Evolutionary conservation across 208 protist species (phyloP).

Genomic region (Angomonas deanei): DNA sequence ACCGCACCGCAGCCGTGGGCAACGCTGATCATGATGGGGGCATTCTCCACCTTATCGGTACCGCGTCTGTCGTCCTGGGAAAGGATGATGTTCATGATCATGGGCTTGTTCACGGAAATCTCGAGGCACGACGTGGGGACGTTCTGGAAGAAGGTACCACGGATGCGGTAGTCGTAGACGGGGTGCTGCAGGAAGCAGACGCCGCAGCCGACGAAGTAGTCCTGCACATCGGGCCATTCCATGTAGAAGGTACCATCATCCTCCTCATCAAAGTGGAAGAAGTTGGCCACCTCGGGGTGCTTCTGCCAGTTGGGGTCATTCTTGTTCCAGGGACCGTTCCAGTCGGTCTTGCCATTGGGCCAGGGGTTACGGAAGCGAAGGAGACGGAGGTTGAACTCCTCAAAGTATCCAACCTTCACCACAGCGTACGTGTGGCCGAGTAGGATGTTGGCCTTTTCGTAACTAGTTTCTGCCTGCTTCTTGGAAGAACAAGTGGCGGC

Average conservation of each 20-base stretch:
- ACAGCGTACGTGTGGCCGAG: slow-evolving; percentile 65
- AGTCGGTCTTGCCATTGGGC: slow-evolving; percentile 21
- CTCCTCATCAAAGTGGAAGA: background rate
- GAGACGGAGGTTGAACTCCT: slow-evolving; percentile 11
- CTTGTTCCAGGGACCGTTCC: background rate
- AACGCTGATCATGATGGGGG: slow-evolving; percentile 80
- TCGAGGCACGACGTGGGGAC: slow-evolving; percentile 27
- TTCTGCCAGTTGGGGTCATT: background rate
- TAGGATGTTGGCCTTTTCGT: slow-evolving; percentile 48
- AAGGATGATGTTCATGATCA: slow-evolving; percentile 62
- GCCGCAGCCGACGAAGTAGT: slow-evolving; percentile 54
- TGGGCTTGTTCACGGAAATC: slow-evolving; percentile 23
- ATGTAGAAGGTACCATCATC: slow-evolving; percentile 44
- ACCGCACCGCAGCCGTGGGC: slow-evolving; percentile 45
- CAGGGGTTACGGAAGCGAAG: background rate
- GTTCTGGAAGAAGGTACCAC: slow-evolving; percentile 29
- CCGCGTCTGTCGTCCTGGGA: slow-evolving; percentile 77
- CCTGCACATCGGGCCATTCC: slow-evolving; percentile 42
- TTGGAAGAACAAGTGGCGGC: slow-evolving; percentile 22
- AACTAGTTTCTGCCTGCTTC: slow-evolving; percentile 40
- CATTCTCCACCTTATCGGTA: slow-evolving; percentile 46
- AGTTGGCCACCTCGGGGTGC: background rate
- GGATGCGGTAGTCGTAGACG: slow-evolving; percentile 40
- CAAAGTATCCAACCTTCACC: slow-evolving; percentile 51
- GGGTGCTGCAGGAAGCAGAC: slow-evolving; percentile 34